Evolutionary conservation across 768 basidiomycete genomes (phyloP).

Genomic region (Hygrophoropsis aurantiaca): DNA sequence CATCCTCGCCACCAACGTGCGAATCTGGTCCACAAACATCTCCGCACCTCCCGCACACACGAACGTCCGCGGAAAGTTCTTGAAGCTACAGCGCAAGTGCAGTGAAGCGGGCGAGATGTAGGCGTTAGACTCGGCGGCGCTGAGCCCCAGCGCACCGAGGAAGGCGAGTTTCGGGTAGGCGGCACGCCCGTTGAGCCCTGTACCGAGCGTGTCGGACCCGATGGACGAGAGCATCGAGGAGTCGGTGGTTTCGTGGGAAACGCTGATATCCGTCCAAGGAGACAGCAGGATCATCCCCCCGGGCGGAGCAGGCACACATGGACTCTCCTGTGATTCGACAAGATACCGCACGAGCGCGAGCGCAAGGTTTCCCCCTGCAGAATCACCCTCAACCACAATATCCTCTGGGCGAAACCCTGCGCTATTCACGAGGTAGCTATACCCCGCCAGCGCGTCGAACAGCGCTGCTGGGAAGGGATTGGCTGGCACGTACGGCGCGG

Average conservation of each 20-base stretch:
- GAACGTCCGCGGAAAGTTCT: constrained; percentile 33
- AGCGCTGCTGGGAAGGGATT: constrained; percentile 73
- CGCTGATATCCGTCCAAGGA: constrained; percentile 14
- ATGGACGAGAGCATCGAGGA: constrained; percentile 10
- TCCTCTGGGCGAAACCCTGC: constrained; percentile 56
- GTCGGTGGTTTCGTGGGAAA: constrained; percentile 8
- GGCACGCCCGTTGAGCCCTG: constrained; percentile 18
- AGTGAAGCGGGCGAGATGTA: constrained; percentile 52
- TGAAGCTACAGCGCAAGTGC: constrained; percentile 32
- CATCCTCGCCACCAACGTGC: constrained; percentile 22
- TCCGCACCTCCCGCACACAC: constrained; percentile 31
- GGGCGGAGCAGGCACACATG: constrained; percentile 10
- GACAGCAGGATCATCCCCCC: constrained; percentile 17
- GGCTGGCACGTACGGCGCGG: constrained; percentile 40
- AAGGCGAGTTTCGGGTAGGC: constrained; percentile 39
- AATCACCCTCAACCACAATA: constrained; percentile 71
- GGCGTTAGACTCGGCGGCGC: constrained; percentile 43
- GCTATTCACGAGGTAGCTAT: constrained; percentile 57
- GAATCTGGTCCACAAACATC: constrained; percentile 36
- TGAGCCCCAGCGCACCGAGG: constrained; percentile 44
- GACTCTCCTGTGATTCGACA: constrained; percentile 39
- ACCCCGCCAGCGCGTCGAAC: constrained; percentile 64
- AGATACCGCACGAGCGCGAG: constrained; percentile 59
- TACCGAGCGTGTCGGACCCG: constrained; percentile 25
- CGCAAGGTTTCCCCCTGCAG: constrained; percentile 69